Conservation (phyloP, 2,329 filamentous ascomycete genomes). For the Pseudogymnoascus sp. region DNA sequence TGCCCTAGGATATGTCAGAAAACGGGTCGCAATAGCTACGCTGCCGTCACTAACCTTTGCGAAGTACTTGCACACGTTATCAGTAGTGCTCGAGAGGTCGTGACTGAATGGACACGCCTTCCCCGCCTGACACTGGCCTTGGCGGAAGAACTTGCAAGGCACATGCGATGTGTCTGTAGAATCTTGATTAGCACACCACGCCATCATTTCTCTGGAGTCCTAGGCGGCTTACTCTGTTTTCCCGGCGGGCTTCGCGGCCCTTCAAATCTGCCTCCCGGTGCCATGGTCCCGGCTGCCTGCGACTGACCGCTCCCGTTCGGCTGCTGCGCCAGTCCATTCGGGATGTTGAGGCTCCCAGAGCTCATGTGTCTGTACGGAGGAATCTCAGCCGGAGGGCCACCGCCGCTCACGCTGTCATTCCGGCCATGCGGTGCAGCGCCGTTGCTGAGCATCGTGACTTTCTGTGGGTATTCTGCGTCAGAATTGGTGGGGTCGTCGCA, state of each 20-base stretch:
- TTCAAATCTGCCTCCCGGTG: slow-evolving; percentile 41
- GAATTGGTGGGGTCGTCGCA: slow-evolving; percentile 8
- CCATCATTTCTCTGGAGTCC: slow-evolving; percentile 14
- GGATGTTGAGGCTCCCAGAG: slow-evolving; percentile 39
- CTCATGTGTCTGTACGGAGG: slow-evolving; percentile 50
- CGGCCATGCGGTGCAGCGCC: slow-evolving; percentile 10
- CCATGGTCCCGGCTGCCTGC: slow-evolving; percentile 38
- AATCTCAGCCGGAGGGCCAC: slow-evolving; percentile 22
- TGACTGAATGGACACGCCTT: slow-evolving; percentile 95
- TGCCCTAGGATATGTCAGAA: slow-evolving; percentile 53
- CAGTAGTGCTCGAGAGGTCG: slow-evolving; percentile 73
- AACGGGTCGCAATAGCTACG: background rate
- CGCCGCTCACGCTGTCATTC: slow-evolving; percentile 10
- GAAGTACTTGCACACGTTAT: slow-evolving; percentile 97
- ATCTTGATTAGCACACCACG: background rate
- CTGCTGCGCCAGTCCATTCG: slow-evolving; percentile 13
- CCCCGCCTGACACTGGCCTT: slow-evolving; percentile 92
- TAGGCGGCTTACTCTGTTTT: slow-evolving; percentile 36
- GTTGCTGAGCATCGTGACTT: slow-evolving; percentile 13
- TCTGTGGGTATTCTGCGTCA: slow-evolving; percentile 5
- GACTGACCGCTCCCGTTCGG: slow-evolving; percentile 14
- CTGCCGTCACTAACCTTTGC: slow-evolving; percentile 62
- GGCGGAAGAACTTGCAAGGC: slow-evolving; percentile 98
- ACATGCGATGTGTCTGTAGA: slow-evolving; percentile 83
- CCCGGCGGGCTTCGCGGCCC: slow-evolving; percentile 56